These are phyloP conservation scores for Vigna trinervia DNA, from an alignment of 306 rosid species.

Conservation along the genomic window DNA sequence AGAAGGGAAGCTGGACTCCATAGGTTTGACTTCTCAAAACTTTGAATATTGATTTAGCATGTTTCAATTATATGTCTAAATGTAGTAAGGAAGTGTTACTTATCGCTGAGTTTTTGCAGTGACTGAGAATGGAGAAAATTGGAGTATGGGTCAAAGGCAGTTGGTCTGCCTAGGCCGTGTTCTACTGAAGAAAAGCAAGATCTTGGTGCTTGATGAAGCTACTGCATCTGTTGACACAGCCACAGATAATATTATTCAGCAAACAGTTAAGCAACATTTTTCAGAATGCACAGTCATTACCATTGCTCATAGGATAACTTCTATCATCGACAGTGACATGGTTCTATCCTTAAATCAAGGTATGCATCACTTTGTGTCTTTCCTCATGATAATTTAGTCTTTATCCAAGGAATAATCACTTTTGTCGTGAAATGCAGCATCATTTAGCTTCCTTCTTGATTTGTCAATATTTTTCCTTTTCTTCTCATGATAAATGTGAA, in stretches of 20 bases:
- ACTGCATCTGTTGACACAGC: conserved; percentile 64
- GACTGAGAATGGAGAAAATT: conserved; percentile 62
- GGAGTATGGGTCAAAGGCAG: conserved; percentile 77
- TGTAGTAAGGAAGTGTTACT: neutral
- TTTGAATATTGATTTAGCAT: neutral
- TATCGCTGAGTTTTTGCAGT: conserved; percentile 42
- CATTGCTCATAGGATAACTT: conserved; percentile 88
- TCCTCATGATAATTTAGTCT: neutral
- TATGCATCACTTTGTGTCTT: neutral
- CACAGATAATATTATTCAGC: conserved; percentile 58
- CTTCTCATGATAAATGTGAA: neutral
- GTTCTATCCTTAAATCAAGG: conserved; percentile 75
- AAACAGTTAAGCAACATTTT: conserved; percentile 60
- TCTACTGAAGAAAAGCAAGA: conserved; percentile 74
- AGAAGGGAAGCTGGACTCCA: conserved; percentile 77
- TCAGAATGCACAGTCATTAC: conserved; percentile 70
- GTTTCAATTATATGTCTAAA: too few relatives aligned
- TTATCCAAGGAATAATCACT: neutral
- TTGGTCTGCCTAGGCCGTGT: conserved; percentile 85
- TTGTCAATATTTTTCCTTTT: neutral
- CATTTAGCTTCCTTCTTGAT: neutral
- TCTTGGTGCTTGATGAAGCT: conserved; percentile 66
- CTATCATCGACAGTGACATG: conserved; percentile 78
- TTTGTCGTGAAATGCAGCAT: neutral
- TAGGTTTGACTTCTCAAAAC: conserved; percentile 55